phyloP scores from a whole-genome alignment of 2,329 filamentous ascomycete genomes.

The Penicillium sp. region DNA sequence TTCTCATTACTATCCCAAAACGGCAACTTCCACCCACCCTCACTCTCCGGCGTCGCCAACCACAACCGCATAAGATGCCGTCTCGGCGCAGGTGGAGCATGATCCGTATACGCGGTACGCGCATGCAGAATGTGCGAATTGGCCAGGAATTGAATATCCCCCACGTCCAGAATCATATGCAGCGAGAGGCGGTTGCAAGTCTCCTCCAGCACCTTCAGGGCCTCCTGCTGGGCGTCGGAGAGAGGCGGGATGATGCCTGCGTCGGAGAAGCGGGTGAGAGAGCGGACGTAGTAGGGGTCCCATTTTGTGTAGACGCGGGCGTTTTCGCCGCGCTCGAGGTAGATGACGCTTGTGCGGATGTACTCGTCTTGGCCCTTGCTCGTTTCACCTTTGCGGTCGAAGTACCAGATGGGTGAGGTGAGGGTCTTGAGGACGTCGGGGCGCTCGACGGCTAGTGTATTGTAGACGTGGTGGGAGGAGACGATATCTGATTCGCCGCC shows the following conservation, averaged over 20 bases:
- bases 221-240: slow-evolving; percentile 67
- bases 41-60: slow-evolving; percentile 76
- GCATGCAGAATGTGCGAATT: slow-evolving; percentile 82
- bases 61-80: slow-evolving; percentile 82
- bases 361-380: slow-evolving; percentile 73
- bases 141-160: slow-evolving; percentile 83
- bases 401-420: slow-evolving; percentile 82
- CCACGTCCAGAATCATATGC: slow-evolving; percentile 84
- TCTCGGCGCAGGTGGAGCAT: slow-evolving; percentile 66
- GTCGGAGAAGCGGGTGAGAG: slow-evolving; percentile 72
- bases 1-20: slow-evolving; percentile 79
- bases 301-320: slow-evolving; percentile 78
- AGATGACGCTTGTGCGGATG: slow-evolving; percentile 72
- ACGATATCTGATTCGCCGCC: slow-evolving; percentile 85
- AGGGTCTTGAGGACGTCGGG: slow-evolving; percentile 77
- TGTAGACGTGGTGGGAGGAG: slow-evolving; percentile 78
- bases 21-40: slow-evolving; percentile 83
- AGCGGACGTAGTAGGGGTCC: slow-evolving; percentile 86
- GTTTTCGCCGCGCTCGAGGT: slow-evolving; percentile 68
- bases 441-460: slow-evolving; percentile 70
- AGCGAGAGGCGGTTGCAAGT: slow-evolving; percentile 72
- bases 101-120: slow-evolving; percentile 75
- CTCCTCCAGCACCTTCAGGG: slow-evolving; percentile 70
- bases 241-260: slow-evolving; percentile 71
- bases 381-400: slow-evolving; percentile 85